Conservation (phyloP, 495 filamentous ascomycete species). For the Venustampulla echinocandica region DNA sequence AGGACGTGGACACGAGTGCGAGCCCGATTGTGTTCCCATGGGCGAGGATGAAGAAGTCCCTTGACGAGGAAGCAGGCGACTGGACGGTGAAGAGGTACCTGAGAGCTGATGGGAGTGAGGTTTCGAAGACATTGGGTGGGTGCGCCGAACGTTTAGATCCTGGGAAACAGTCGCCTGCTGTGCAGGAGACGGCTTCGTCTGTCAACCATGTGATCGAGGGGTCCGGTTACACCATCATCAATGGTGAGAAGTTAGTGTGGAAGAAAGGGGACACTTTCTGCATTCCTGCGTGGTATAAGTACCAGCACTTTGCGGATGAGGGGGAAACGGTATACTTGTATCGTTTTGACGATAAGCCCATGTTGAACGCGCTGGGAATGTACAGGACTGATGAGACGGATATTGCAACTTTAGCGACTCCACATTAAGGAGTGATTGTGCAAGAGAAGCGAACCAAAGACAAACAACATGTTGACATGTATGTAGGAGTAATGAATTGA, state of each 20-base stretch:
- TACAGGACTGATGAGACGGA: conserved; percentile 33
- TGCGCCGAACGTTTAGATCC: conserved; percentile 30
- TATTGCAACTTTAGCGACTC: conserved; percentile 16
- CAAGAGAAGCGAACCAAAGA: too few relatives aligned
- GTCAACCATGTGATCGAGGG: conserved; percentile 37
- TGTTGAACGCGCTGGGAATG: conserved; percentile 37
- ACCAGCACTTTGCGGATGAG: conserved; percentile 32
- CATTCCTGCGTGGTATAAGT: conserved; percentile 35
- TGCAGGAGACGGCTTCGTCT: conserved; percentile 32
- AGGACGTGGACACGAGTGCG: conserved; percentile 28
- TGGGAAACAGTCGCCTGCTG: conserved; percentile 20
- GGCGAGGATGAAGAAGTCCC: conserved; percentile 26
- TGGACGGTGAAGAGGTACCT: conserved; percentile 28
- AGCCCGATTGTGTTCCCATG: conserved; percentile 37
- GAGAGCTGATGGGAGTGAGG: conserved; percentile 28
- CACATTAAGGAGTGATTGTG: not conserved
- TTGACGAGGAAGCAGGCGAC: conserved; percentile 23
- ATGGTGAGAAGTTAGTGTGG: conserved; percentile 28
- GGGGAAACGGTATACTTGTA: conserved; percentile 35
- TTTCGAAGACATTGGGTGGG: conserved; percentile 30
- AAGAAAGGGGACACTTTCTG: conserved; percentile 36
- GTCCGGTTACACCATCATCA: conserved; percentile 27
- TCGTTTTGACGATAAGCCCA: conserved; percentile 38
- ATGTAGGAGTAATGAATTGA: too few relatives aligned
- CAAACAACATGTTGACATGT: too few relatives aligned